Percentiles rank a stretch among this genome's conserved stretches.
These are phyloP conservation scores for Lantana camara DNA, from an alignment of 257 asterid species.

Conservation along the genomic window DNA sequence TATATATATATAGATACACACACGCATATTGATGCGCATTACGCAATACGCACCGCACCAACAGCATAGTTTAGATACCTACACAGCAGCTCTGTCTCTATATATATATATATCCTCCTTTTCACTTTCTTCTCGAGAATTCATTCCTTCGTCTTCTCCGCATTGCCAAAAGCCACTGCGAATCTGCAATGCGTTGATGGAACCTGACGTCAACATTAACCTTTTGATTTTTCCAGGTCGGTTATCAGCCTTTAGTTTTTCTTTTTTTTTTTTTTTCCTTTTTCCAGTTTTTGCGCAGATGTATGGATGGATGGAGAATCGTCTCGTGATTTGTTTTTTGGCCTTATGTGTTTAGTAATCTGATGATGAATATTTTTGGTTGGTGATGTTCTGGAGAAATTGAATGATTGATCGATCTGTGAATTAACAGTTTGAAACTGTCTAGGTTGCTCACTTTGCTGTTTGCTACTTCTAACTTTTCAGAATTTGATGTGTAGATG, in stretches of 20 bases:
- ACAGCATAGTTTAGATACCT: background rate
- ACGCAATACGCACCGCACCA: too few species aligned
- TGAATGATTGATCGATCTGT: constrained; percentile 1
- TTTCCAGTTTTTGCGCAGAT: too few species aligned
- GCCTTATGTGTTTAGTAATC: background rate
- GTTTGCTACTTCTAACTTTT: background rate
- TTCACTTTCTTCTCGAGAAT: constrained; percentile 25
- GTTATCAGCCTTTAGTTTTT: background rate
- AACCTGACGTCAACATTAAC: constrained; percentile 31
- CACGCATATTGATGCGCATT: constrained; percentile 25
- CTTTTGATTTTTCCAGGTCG: constrained; percentile 23
- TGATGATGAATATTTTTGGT: background rate
- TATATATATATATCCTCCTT: background rate
- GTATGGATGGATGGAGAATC: background rate
- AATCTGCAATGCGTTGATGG: constrained; percentile 17
- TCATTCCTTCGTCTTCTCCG: constrained; percentile 28
- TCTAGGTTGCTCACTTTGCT: background rate
- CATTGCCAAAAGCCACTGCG: constrained; percentile 7
- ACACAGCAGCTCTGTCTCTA: background rate
- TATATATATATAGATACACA: constrained; percentile 6
- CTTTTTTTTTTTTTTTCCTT: background rate
- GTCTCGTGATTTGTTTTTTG: background rate
- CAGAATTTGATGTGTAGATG: background rate
- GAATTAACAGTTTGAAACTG: background rate
- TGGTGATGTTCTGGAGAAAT: too few species aligned